A percentile compares a stretch with the other conserved stretches of the same genome.
Evolutionary conservation across 2,329 filamentous ascomycete genomes (phyloP).

Genomic region (Talaromyces amestolkiae): DNA sequence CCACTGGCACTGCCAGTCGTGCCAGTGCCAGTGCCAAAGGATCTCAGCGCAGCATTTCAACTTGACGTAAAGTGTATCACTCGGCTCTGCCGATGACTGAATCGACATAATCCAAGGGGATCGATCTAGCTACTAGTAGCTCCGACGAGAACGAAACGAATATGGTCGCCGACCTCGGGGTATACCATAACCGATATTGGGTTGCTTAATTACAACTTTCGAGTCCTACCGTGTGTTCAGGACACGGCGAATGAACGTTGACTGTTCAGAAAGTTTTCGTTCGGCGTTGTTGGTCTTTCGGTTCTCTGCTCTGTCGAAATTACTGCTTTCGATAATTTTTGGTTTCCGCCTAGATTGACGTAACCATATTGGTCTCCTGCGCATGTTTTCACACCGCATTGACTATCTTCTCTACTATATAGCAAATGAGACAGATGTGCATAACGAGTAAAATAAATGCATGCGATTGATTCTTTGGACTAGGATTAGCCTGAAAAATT

Average conservation of each 20-base stretch:
- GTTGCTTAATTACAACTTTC: not conserved
- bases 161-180: constrained; percentile 15
- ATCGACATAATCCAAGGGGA: not conserved
- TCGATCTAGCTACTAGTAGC: too few species aligned
- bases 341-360: not conserved
- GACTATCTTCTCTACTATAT: too few species aligned
- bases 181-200: not conserved
- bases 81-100: not conserved
- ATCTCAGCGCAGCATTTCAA: not conserved
- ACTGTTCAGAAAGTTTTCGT: not conserved
- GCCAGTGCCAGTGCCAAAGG: not conserved
- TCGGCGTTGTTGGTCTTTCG: not conserved
- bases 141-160: not conserved
- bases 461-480: too few species aligned
- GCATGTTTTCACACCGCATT: too few species aligned
- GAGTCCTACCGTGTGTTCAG: not conserved
- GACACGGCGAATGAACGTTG: not conserved
- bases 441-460: too few species aligned
- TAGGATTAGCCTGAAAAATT: too few species aligned
- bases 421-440: too few species aligned
- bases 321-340: not conserved
- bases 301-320: not conserved
- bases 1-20: not conserved
- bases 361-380: not conserved
- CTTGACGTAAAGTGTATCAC: not conserved